These are phyloP conservation scores for Xylaria sp. DNA, from an alignment of 2,329 filamentous ascomycete genomes.

Conservation along the genomic window DNA sequence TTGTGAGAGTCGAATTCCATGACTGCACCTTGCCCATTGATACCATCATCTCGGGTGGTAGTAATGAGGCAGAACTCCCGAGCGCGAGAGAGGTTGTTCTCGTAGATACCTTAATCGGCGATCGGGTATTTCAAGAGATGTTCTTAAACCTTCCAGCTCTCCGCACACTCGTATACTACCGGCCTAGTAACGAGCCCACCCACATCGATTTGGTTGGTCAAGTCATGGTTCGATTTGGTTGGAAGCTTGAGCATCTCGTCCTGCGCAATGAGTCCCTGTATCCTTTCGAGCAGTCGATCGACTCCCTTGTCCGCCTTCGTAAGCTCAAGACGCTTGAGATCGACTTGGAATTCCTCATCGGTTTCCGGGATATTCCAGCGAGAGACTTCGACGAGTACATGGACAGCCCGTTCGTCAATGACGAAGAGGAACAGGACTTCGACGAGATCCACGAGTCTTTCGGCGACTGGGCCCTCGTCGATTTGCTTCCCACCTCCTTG, in stretches of 20 bases:
- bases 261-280: background rate
- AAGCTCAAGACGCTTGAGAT: conserved; percentile 27
- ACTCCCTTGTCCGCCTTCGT: background rate
- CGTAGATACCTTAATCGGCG: background rate
- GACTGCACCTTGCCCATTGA: background rate
- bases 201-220: background rate
- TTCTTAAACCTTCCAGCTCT: background rate
- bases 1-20: background rate
- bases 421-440: conserved; percentile 4
- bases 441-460: background rate
- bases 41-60: background rate
- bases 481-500: conserved; percentile 17
- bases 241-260: conserved; percentile 7
- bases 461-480: conserved; percentile 25
- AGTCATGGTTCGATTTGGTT: background rate
- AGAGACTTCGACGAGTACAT: background rate
- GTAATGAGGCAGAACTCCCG: background rate
- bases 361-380: conserved; percentile 19
- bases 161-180: conserved; percentile 12
- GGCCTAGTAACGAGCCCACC: background rate
- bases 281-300: background rate
- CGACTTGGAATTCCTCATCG: conserved; percentile 28
- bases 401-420: background rate
- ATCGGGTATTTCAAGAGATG: background rate
- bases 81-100: background rate